These are phyloP conservation scores for Pseudogymnoascus sp. DNA, from an alignment of 2,329 filamentous ascomycete genomes.

Conservation along the genomic window DNA sequence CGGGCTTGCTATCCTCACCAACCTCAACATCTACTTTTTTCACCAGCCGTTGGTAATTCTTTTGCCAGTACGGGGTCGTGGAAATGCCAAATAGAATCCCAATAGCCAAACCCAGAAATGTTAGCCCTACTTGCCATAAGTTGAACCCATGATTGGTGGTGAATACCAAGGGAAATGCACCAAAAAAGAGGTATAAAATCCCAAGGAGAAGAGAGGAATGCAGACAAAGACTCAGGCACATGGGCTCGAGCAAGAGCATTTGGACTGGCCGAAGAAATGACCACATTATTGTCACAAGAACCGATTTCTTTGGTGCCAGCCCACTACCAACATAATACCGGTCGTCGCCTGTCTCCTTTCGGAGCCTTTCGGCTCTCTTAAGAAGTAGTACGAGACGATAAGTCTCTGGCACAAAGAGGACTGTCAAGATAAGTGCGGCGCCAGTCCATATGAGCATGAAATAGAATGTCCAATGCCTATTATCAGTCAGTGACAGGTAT, in stretches of 20 bases:
- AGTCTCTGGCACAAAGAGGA: slow-evolving; percentile 76
- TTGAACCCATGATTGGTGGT: too few species aligned
- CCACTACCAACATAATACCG: slow-evolving; percentile 67
- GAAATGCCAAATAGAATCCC: too few species aligned
- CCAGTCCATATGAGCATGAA: slow-evolving; percentile 74
- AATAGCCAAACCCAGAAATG: too few species aligned
- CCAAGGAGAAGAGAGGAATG: too few species aligned
- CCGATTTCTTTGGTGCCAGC: slow-evolving; percentile 59
- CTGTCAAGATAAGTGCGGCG: slow-evolving; percentile 52
- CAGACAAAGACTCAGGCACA: background rate
- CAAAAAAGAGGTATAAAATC: too few species aligned
- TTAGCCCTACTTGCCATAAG: too few species aligned
- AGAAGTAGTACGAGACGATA: slow-evolving; percentile 70
- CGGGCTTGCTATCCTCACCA: too few species aligned
- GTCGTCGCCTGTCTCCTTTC: slow-evolving; percentile 69
- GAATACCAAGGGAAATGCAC: too few species aligned
- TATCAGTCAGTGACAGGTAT: too few species aligned
- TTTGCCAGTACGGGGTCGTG: too few species aligned
- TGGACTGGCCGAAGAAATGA: slow-evolving; percentile 59
- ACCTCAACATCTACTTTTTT: too few species aligned
- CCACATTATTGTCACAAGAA: slow-evolving; percentile 48
- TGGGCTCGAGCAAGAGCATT: slow-evolving; percentile 67
- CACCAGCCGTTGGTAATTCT: too few species aligned
- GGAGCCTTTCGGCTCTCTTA: slow-evolving; percentile 60
- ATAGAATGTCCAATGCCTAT: slow-evolving; percentile 68